phyloP scores from a whole-genome alignment of 495 filamentous ascomycete species.

The Glonium stellatum region DNA sequence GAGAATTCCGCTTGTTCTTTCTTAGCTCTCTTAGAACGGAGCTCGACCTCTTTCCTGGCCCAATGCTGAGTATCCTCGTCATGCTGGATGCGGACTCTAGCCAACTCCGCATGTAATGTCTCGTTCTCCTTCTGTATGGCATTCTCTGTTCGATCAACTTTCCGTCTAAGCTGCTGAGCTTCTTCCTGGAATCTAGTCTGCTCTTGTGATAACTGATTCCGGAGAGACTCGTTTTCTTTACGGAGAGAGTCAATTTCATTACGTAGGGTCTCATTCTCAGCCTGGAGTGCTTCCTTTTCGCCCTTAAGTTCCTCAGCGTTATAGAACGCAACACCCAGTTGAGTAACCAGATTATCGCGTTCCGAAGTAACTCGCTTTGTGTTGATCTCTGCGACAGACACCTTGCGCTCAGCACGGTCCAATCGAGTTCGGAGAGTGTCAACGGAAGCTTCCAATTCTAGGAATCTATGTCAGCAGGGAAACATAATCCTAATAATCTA shows the following conservation, averaged over 20 bases:
- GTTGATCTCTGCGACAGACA: conserved; percentile 52
- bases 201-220: conserved; percentile 19
- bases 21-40: conserved; percentile 14
- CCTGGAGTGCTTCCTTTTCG: conserved; percentile 31
- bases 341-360: conserved; percentile 57
- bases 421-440: conserved; percentile 51
- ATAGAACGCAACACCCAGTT: conserved; percentile 57
- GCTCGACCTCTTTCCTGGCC: conserved; percentile 18
- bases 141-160: conserved; percentile 19
- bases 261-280: conserved; percentile 28
- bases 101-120: conserved; percentile 19
- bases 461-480: background rate
- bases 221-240: conserved; percentile 30
- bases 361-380: conserved; percentile 56
- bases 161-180: conserved; percentile 17
- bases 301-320: conserved; percentile 55
- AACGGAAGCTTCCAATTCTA: conserved; percentile 49
- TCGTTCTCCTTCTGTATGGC: conserved; percentile 17
- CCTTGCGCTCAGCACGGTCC: conserved; percentile 53
- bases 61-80: conserved; percentile 25
- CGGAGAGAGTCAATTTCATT: conserved; percentile 26
- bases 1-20: conserved; percentile 21
- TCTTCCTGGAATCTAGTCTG: conserved; percentile 18
- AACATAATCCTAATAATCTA: conserved; percentile 4
- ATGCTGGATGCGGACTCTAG: conserved; percentile 19